Conservation (phyloP, 176 grass and related monocot species). For the Raddia guianensis region DNA sequence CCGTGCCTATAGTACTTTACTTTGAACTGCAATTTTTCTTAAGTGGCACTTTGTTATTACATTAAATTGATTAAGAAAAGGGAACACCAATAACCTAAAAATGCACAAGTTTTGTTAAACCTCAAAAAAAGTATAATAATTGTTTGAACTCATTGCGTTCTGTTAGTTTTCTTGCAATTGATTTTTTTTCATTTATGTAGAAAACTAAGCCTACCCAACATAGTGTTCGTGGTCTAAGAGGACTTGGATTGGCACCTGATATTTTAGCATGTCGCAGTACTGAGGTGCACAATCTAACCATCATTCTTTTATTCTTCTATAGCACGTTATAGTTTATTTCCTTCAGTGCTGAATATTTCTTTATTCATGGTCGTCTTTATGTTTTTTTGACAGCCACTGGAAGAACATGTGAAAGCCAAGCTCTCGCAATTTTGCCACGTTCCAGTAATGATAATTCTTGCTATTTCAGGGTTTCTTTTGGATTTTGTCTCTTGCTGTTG, state of each 20-base stretch:
- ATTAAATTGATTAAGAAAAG: neutral
- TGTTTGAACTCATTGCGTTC: constrained; percentile 4
- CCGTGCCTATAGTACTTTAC: neutral
- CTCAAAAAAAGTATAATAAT: constrained; percentile 8
- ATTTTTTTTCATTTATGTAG: constrained; percentile 46
- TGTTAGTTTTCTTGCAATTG: constrained; percentile 34
- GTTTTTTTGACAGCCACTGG: constrained; percentile 59
- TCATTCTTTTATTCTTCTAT: constrained; percentile 21
- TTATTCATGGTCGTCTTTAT: constrained; percentile 23
- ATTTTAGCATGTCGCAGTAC: constrained; percentile 85
- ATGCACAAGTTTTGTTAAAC: neutral
- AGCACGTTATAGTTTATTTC: neutral
- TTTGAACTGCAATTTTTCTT: neutral
- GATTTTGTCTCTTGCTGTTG: constrained; percentile 35
- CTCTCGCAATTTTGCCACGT: constrained; percentile 97
- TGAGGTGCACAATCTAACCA: constrained; percentile 54
- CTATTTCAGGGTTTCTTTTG: constrained; percentile 2
- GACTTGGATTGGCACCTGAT: constrained; percentile 90
- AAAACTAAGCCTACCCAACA: constrained; percentile 99
- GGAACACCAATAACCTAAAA: neutral
- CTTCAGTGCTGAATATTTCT: constrained; percentile 15
- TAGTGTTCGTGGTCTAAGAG: constrained; percentile 83
- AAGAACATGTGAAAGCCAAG: constrained; percentile 80
- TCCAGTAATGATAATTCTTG: constrained; percentile 58
- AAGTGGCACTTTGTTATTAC: neutral